phyloP scores from a whole-genome alignment of 192 early-diverging fungal species.

The Coemansia sp. region DNA sequence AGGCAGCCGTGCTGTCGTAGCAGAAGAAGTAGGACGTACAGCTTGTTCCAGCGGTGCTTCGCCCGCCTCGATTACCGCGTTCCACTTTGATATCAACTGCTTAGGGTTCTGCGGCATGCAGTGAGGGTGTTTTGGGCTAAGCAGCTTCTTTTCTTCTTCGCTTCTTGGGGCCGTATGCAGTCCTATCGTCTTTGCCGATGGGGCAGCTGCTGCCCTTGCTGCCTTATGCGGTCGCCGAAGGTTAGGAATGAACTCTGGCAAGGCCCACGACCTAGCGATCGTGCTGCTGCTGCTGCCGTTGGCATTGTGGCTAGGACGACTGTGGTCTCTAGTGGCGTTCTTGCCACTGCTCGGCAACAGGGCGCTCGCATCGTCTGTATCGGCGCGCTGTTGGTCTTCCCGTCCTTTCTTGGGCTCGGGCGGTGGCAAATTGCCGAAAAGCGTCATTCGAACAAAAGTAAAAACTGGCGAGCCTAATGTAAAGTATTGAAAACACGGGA shows the following conservation, averaged over 20 bases:
- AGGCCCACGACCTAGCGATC: slow-evolving; percentile 15
- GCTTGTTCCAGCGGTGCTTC: background rate
- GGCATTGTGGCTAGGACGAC: too few species aligned
- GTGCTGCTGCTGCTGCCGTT: background rate
- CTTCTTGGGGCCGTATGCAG: background rate
- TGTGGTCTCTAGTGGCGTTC: background rate
- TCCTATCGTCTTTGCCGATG: background rate
- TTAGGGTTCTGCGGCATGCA: slow-evolving; percentile 25
- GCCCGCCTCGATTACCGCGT: slow-evolving; percentile 9
- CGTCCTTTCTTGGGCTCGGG: slow-evolving; percentile 13
- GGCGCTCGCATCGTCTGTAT: background rate
- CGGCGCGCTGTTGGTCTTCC: background rate
- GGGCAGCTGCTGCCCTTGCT: background rate
- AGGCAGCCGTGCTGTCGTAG: background rate
- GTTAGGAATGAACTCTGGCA: slow-evolving; percentile 32
- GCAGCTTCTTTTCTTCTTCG: background rate
- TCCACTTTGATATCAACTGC: slow-evolving; percentile 27
- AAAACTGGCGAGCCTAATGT: background rate
- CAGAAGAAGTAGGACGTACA: background rate
- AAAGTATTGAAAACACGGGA: background rate
- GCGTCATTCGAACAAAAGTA: slow-evolving; percentile 24
- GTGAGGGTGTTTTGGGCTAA: slow-evolving; percentile 34
- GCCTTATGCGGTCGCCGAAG: slow-evolving; percentile 20
- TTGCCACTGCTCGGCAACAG: background rate
- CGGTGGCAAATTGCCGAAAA: slow-evolving; percentile 47